These are phyloP conservation scores for Eucalyptus leucophloia DNA, from an alignment of 345 rosid genomes.

Conservation along the genomic window DNA sequence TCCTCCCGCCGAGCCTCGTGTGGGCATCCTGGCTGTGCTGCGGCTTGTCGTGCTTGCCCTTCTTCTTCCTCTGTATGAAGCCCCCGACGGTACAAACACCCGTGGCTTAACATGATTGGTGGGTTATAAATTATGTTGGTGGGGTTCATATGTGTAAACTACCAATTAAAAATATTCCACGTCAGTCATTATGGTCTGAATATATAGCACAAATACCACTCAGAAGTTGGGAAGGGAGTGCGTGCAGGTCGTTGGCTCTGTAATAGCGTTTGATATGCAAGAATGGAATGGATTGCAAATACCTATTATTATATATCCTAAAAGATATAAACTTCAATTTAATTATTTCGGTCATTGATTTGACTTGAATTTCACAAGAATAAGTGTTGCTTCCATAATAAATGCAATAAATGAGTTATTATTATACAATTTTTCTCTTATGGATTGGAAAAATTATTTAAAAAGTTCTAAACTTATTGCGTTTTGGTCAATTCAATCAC, in stretches of 20 bases:
- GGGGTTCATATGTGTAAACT: neutral
- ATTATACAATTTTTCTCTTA: neutral
- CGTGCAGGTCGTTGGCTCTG: neutral
- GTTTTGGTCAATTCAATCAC: too few relatives aligned
- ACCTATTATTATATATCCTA: neutral
- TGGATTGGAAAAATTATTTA: neutral
- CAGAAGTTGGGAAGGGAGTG: neutral
- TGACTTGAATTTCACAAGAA: neutral
- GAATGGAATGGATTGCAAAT: neutral
- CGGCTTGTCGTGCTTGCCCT: neutral
- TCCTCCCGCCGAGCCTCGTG: neutral
- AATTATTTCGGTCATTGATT: neutral
- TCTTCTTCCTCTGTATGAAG: neutral
- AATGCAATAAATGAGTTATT: neutral
- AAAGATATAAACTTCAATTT: neutral
- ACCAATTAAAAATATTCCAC: neutral
- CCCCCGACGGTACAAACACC: neutral
- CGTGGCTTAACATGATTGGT: neutral
- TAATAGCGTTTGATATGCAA: neutral
- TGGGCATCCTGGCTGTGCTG: neutral
- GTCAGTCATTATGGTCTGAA: neutral
- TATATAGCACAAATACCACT: neutral
- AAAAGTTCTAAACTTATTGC: too few relatives aligned
- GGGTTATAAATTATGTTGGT: neutral
- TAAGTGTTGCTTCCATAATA: neutral